Evolutionary conservation across 1,284 basidiomycete genomes (phyloP), one percentile per base, ranked within the genome.

Genomic region (Uromyces viciae-fabae): DNA sequence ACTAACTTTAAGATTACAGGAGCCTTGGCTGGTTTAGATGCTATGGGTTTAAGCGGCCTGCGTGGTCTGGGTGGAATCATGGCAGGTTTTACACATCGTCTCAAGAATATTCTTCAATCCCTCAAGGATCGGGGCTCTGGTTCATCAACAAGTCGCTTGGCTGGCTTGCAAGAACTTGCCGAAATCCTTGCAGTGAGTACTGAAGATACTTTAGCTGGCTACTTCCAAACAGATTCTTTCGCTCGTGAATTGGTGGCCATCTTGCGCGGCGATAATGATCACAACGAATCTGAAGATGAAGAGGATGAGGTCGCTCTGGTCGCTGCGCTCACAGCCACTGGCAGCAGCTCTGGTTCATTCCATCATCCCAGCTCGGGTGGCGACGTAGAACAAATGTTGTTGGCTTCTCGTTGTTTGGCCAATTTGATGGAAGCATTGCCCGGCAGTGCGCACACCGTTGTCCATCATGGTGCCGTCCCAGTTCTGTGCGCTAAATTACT

Each of bases 401-500:
- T 98, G 68, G 95, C 95, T 62, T 97, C 94, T 86, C 90, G 95
- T 82, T 98, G 95, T 86, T 89, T 98, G 77, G 95, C 95, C 58
- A 97, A 98, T 86, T 89, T 98, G 81, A 95, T 98, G 93, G 95
- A 98, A 86, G 95, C 94, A 14, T 88, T 98, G 17, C 95, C 95
- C 19, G 94, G 94, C 38, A 92, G 94, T 74, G 93, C 94, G 14
- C 94, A 96, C 85, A 95, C 93, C 43, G 92, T 98, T 83, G 95
- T 97, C 56, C 94, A 96, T 85, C 93, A 95, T 84, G 95, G 94
- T 25, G 95, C 94, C 22, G 95, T 98, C 81, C 94, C 93, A 28
- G 94, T 95, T 43, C 89, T 98, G 69, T 97, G 95, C 89, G 93
- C 92, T 89, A 97, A 98, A 86, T 88, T 98, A 82, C 91, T 94